Conservation (phyloP, 2,329 filamentous ascomycete species). For the Colletotrichum acutatum region DNA sequence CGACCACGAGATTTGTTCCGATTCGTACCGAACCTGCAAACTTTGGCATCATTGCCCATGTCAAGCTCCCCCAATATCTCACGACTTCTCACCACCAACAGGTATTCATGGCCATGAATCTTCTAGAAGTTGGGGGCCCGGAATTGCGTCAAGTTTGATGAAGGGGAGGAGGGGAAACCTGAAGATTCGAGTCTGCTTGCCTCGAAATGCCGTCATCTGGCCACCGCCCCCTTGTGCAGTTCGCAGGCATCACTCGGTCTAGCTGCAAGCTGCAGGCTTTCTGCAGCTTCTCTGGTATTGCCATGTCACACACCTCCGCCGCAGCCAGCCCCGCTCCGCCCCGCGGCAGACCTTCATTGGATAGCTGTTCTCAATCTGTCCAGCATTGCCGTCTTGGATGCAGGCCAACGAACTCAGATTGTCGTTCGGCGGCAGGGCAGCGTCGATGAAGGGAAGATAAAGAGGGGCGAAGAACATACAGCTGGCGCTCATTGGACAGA, state of each 20-base stretch:
- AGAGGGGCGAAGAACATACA: background rate
- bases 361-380: background rate
- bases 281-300: slow-evolving; percentile 27
- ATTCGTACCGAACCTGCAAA: slow-evolving; percentile 24
- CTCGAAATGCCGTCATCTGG: slow-evolving; percentile 30
- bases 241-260: slow-evolving; percentile 27
- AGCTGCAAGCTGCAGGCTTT: slow-evolving; percentile 17
- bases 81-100: background rate
- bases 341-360: slow-evolving; percentile 30
- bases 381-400: slow-evolving; percentile 17
- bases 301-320: slow-evolving; percentile 31
- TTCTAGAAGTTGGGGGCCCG: slow-evolving; percentile 23
- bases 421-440: slow-evolving; percentile 12
- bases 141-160: slow-evolving; percentile 26
- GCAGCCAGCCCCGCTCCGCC: slow-evolving; percentile 34
- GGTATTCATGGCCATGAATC: background rate
- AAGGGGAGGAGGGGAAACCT: background rate
- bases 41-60: slow-evolving; percentile 20
- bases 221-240: background rate
- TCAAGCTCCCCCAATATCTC: background rate
- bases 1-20: slow-evolving; percentile 27
- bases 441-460: slow-evolving; percentile 8
- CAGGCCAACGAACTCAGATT: slow-evolving; percentile 19
- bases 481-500: slow-evolving; percentile 7
- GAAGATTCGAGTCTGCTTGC: background rate